Base-by-base conservation (phyloP, 805 yeast genomes). In the Starmerella etchellsii region DNA sequence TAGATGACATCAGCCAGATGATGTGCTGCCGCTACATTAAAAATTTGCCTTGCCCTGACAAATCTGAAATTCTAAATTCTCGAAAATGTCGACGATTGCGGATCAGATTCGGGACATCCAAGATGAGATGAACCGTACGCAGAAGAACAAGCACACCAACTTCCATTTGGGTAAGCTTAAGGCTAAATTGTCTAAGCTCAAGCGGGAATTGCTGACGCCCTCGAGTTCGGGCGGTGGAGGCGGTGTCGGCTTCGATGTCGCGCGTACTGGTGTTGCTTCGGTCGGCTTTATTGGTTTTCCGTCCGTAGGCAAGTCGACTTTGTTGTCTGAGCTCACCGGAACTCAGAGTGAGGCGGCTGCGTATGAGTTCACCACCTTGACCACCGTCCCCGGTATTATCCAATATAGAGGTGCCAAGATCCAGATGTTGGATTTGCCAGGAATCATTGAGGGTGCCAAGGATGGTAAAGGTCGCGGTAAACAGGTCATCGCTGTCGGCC, bases 231-330 rank as follows among this genome's bases (percentile, higher is more conserved):
- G 95, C 27, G 95, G 95, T 44, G 94, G 91, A 43, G 82, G 74
- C 18, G 96, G 97, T 49, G 75, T 73, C 19, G 98, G 98, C 7
- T 91, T 91, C 63, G 99, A 91, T 66, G 97, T 91, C 34, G 94
- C 95, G n/a, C 76, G 95, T 61, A 88, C 96, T 0, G 99, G 99
- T 64, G 95, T 83, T 13, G 96, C 95, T 3, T 76, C 94, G 8
- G 93, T 91, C 39, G 99, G 98, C 9, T 91, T 87, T 59, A 95
- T 91, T 33, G 99, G 99, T 3, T 91, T 91, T 59, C 99, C 99
- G 1, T 87, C 97, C 1, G 98, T 91, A 2, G 91, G 91, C 25
- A 66, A 67, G 41, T 52, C 63, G 32, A 91, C 99, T 1, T 64
- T 91, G 44, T 70, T 91, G 51, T 76, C 83, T 23, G 81, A 83